Percentiles rank a stretch among this genome's conserved stretches.
These are phyloP conservation scores for Omphalea diandra DNA, from an alignment of 441 rosid species.

Conservation along the genomic window DNA sequence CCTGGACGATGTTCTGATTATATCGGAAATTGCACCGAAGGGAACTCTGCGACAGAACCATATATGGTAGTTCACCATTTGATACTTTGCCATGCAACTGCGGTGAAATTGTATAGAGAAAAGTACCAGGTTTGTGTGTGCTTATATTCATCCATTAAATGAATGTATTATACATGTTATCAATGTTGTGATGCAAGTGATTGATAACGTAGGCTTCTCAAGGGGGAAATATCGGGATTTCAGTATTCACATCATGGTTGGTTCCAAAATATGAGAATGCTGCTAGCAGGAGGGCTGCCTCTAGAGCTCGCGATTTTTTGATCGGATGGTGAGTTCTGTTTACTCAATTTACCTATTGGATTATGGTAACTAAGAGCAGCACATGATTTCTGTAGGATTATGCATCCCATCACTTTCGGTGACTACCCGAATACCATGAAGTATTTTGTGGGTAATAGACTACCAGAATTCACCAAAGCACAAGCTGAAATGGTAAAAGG, in stretches of 20 bases:
- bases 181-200: not conserved
- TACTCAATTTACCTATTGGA: not conserved
- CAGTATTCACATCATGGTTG: constrained; percentile 11
- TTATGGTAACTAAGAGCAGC: not conserved
- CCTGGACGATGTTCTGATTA: constrained; percentile 26
- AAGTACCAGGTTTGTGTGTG: constrained; percentile 23
- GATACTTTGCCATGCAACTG: constrained; percentile 26
- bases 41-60: constrained; percentile 28
- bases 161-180: not conserved
- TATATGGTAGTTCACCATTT: constrained; percentile 23
- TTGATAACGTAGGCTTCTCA: constrained; percentile 20
- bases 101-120: constrained; percentile 21
- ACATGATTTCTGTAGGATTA: constrained; percentile 25
- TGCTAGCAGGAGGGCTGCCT: constrained; percentile 15
- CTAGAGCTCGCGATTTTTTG: constrained; percentile 22
- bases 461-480: constrained; percentile 33
- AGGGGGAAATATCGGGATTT: constrained; percentile 24
- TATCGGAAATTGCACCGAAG: constrained; percentile 15
- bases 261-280: constrained; percentile 12
- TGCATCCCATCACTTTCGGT: constrained; percentile 40
- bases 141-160: not conserved
- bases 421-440: constrained; percentile 40
- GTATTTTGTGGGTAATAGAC: constrained; percentile 29
- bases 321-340: constrained; percentile 22
- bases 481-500: constrained; percentile 30